phyloP scores from a whole-genome alignment of 2,329 filamentous ascomycete species.

The Juglanconis oblonga region DNA sequence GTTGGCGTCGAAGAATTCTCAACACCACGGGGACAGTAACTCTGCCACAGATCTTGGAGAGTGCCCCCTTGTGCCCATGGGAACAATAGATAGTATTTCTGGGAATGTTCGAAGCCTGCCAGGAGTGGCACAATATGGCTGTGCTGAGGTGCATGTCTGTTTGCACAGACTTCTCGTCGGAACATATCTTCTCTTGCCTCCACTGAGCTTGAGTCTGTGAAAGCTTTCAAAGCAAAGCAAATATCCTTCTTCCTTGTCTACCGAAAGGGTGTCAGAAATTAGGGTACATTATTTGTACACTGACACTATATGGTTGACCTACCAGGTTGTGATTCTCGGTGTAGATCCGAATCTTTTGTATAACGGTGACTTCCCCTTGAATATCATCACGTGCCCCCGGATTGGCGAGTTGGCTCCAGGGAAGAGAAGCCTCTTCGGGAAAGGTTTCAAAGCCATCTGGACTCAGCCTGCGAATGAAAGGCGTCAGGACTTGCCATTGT shows the following conservation, averaged over 20 bases:
- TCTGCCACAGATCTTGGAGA: not conserved
- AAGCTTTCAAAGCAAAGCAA: not conserved
- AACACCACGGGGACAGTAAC: not conserved
- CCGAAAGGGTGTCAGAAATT: not conserved
- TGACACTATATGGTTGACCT: not conserved
- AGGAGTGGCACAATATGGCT: not conserved
- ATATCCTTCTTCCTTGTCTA: not conserved
- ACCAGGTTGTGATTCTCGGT: not conserved
- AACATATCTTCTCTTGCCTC: not conserved
- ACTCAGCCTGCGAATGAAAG: not conserved
- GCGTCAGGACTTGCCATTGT: not conserved
- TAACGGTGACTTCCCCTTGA: not conserved
- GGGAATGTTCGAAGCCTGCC: not conserved
- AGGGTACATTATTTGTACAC: too few species aligned
- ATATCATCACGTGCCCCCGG: not conserved
- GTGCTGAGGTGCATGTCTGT: not conserved
- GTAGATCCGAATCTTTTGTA: not conserved
- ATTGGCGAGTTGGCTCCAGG: not conserved
- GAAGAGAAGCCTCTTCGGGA: not conserved
- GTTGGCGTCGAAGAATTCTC: not conserved
- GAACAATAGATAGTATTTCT: not conserved
- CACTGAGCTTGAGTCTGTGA: not conserved
- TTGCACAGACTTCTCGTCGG: not conserved
- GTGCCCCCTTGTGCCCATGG: not conserved
- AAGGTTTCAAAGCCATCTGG: not conserved